Conservation (phyloP, 805 yeast species). For the Candida khao-thaluensis region DNA sequence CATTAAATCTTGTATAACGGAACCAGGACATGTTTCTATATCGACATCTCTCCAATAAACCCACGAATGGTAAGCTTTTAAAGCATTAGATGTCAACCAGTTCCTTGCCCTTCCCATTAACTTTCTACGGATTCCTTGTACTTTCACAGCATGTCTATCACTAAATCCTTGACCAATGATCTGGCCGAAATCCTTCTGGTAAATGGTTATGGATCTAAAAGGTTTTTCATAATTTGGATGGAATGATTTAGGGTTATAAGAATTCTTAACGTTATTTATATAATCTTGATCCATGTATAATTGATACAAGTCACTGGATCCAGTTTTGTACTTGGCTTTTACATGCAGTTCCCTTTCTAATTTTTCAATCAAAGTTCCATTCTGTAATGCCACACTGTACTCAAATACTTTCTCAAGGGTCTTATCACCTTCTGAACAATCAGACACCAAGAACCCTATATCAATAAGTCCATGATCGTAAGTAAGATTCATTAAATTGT, state of each 20-base stretch:
- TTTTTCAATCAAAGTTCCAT: slow-evolving; percentile 57
- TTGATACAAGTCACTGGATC: slow-evolving; percentile 62
- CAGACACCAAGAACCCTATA: slow-evolving; percentile 76
- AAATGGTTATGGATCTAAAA: slow-evolving; percentile 77
- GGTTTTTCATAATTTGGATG: slow-evolving; percentile 63
- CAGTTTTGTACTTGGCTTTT: slow-evolving; percentile 31
- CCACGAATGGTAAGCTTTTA: slow-evolving; percentile 86
- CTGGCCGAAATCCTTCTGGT: slow-evolving; percentile 81
- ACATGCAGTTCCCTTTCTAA: slow-evolving; percentile 44
- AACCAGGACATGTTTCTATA: slow-evolving; percentile 77
- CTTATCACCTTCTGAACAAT: slow-evolving; percentile 66
- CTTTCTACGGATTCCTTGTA: slow-evolving; percentile 80
- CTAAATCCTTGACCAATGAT: slow-evolving; percentile 81
- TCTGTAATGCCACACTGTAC: slow-evolving; percentile 65
- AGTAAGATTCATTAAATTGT: slow-evolving; percentile 81
- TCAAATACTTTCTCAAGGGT: slow-evolving; percentile 67
- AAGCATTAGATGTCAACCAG: slow-evolving; percentile 73
- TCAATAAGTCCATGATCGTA: slow-evolving; percentile 80
- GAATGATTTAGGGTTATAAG: slow-evolving; percentile 57
- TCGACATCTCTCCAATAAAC: slow-evolving; percentile 91
- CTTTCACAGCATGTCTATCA: slow-evolving; percentile 81
- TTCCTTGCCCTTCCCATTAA: slow-evolving; percentile 86
- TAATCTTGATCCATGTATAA: slow-evolving; percentile 68
- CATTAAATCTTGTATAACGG: slow-evolving; percentile 74
- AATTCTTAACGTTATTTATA: slow-evolving; percentile 52